These are phyloP conservation scores for Rhodotorula babjevae DNA, from an alignment of 768 basidiomycete species.

Conservation along the genomic window DNA sequence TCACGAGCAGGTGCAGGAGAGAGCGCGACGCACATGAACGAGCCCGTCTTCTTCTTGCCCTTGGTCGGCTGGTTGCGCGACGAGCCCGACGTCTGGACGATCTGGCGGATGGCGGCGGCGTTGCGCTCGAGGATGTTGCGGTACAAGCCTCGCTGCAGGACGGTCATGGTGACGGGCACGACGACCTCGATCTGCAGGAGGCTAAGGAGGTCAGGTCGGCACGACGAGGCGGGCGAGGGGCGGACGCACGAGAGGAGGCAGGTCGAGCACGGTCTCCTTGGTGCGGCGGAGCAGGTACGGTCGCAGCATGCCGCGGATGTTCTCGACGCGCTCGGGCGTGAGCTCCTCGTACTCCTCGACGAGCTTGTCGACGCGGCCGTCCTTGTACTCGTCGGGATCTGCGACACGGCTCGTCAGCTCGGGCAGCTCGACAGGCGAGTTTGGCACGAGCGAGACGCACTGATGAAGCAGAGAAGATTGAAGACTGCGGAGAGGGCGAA, in stretches of 20 bases:
- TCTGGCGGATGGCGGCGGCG: constrained; percentile 23
- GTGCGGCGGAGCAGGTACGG: constrained; percentile 91
- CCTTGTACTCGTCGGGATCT: constrained; percentile 67
- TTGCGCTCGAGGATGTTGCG: constrained; percentile 48
- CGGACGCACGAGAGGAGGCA: constrained; percentile 38
- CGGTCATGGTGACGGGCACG: constrained; percentile 48
- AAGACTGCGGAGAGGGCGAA: constrained; percentile 54
- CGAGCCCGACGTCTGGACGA: constrained; percentile 25
- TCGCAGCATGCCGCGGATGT: constrained; percentile 66
- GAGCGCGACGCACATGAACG: constrained; percentile 18
- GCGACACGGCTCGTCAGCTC: too few species aligned
- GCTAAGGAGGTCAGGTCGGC: too few species aligned
- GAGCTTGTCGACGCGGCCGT: constrained; percentile 60
- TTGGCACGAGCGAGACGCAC: constrained; percentile 4
- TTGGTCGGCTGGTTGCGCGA: constrained; percentile 3
- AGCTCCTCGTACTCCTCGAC: constrained; percentile 71
- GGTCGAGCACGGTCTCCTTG: constrained; percentile 53
- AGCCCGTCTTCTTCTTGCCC: constrained; percentile 8
- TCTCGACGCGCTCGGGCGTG: constrained; percentile 70
- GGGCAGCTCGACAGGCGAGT: too few species aligned
- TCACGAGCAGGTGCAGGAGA: too few species aligned
- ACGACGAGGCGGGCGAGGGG: not conserved
- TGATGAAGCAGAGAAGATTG: constrained; percentile 92
- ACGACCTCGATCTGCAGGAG: constrained; percentile 47
- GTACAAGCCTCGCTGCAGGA: constrained; percentile 49